phyloP scores from a whole-genome alignment of 768 basidiomycete species.

The Suillus alpinus region DNA sequence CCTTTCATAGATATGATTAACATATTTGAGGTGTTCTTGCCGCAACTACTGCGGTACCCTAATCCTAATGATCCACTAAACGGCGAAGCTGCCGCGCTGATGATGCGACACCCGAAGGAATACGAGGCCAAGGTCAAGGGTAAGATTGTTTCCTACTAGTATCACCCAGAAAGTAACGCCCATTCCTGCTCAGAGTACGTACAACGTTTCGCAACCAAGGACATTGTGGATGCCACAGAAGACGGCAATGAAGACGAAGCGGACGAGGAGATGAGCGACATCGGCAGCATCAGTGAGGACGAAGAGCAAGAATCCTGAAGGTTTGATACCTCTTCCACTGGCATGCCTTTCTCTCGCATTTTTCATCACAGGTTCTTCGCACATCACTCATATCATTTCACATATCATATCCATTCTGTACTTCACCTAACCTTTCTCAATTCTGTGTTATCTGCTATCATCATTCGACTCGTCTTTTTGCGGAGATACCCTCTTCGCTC shows the following conservation, averaged over 20 bases:
- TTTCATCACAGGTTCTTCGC: not conserved
- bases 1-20: conserved; percentile 88
- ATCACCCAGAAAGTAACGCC: conserved; percentile 1
- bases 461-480: conserved; percentile 14
- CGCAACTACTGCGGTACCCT: conserved; percentile 94
- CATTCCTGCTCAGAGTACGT: conserved; percentile 74
- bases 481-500: conserved; percentile 26
- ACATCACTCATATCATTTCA: conserved; percentile 3
- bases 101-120: conserved; percentile 96
- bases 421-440: conserved; percentile 7
- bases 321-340: conserved; percentile 11
- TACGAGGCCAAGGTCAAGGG: conserved; percentile 95
- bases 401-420: conserved; percentile 11
- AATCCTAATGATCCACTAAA: conserved; percentile 98
- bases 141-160: conserved; percentile 28
- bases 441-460: conserved; percentile 15
- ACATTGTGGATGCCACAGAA: conserved; percentile 75
- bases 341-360: conserved; percentile 5
- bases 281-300: conserved; percentile 78
- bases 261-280: conserved; percentile 86
- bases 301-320: conserved; percentile 37
- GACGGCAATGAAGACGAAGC: conserved; percentile 62
- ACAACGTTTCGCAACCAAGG: conserved; percentile 90
- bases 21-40: conserved; percentile 97
- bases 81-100: conserved; percentile 93